Percentiles rank a stretch among this genome's conserved stretches.
phyloP scores from a whole-genome alignment of 2,329 filamentous ascomycete species.

The Alternaria alternata region DNA sequence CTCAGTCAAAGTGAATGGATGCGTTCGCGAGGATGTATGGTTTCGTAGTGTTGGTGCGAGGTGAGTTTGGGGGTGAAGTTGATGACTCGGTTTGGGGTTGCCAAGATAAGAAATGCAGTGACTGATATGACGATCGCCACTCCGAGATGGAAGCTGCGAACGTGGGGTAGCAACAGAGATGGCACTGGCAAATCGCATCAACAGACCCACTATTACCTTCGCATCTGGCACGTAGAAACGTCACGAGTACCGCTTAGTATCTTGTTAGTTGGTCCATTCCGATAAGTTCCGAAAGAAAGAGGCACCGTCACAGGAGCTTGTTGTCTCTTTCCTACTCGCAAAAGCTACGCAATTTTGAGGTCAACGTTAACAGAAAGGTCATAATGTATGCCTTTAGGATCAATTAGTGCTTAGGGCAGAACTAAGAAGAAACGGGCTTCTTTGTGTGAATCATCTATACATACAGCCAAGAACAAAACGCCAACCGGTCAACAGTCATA shows the following conservation, averaged over 20 bases:
- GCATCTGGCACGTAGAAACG: constrained; percentile 1
- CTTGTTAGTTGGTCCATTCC: constrained; percentile 5
- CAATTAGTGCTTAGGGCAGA: too few relatives aligned
- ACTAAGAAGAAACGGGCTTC: too few relatives aligned
- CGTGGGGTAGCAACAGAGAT: constrained; percentile 18
- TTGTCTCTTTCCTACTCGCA: too few relatives aligned
- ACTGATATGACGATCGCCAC: constrained; percentile 27
- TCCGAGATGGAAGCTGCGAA: constrained; percentile 11
- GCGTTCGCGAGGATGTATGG: constrained; percentile 29
- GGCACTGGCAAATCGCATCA: constrained; percentile 4
- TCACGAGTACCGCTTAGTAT: constrained; percentile 6
- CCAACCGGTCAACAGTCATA: not conserved
- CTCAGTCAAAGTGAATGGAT: constrained; percentile 43
- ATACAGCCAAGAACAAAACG: constrained; percentile 3
- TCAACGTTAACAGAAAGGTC: too few relatives aligned
- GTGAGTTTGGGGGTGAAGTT: constrained; percentile 13
- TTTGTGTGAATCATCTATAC: not conserved
- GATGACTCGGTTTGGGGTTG: constrained; percentile 19
- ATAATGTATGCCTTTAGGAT: too few relatives aligned
- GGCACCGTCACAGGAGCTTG: too few relatives aligned
- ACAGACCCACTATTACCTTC: constrained; percentile 9
- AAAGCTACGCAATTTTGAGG: not conserved
- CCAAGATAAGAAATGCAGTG: constrained; percentile 18
- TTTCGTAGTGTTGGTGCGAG: constrained; percentile 24
- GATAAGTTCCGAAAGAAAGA: constrained; percentile 11